A percentile compares a stretch with the other conserved stretches of the same genome.
These are phyloP conservation scores for Pseudoneurospora amorphoporcata DNA, from an alignment of 495 filamentous ascomycete species.

Conservation along the genomic window DNA sequence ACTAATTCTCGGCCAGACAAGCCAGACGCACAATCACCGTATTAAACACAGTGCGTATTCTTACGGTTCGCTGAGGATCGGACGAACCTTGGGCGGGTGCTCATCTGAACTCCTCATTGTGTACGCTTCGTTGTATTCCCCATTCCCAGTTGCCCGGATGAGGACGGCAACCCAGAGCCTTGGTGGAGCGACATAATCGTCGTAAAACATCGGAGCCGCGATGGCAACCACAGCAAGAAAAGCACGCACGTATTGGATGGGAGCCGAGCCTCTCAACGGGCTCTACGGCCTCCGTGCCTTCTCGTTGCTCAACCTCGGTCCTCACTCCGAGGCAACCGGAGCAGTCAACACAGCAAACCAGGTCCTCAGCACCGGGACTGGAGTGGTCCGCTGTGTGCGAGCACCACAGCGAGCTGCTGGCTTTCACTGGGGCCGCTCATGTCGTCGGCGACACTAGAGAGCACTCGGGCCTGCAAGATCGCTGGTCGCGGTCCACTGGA, in stretches of 20 bases:
- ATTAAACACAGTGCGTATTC: neutral
- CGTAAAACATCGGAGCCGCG: neutral
- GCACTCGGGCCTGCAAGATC: neutral
- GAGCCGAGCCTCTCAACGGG: neutral
- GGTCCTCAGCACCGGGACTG: neutral
- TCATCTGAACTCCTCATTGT: neutral
- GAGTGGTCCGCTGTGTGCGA: neutral
- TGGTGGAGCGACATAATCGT: neutral
- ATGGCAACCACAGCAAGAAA: neutral
- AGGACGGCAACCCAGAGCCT: neutral
- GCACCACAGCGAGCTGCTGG: neutral
- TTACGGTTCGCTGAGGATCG: neutral
- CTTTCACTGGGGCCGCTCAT: neutral
- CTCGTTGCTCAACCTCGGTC: neutral
- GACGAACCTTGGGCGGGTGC: neutral
- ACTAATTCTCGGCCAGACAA: neutral
- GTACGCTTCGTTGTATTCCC: neutral
- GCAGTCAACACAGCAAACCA: neutral
- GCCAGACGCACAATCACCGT: neutral
- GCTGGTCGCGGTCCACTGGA: neutral
- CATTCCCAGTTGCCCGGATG: neutral
- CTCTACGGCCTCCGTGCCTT: neutral
- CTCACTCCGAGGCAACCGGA: neutral
- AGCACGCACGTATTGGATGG: neutral
- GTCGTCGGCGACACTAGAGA: neutral